A percentile compares a stretch with the other conserved stretches of the same genome.
These are phyloP conservation scores for Apiospora phragmitis DNA, from an alignment of 2,329 filamentous ascomycete species.

Conservation along the genomic window DNA sequence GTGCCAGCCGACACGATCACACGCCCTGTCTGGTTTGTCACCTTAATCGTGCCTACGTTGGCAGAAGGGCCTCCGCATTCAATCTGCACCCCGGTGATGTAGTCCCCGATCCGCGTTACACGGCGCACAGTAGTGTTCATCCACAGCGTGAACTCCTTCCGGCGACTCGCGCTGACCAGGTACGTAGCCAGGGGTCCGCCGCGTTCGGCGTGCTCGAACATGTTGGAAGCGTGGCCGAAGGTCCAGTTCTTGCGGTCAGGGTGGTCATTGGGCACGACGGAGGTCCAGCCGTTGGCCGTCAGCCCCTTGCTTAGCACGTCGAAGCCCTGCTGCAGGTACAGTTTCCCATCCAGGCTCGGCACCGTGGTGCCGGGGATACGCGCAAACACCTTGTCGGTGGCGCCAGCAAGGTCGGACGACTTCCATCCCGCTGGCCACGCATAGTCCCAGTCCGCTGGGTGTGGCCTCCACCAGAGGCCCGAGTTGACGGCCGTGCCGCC, in stretches of 20 bases:
- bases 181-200: conserved; percentile 73
- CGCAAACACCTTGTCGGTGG: conserved; percentile 63
- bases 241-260: conserved; percentile 66
- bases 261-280: conserved; percentile 59
- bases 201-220: conserved; percentile 66
- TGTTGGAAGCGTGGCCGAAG: conserved; percentile 65
- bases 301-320: conserved; percentile 62
- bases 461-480: conserved; percentile 68
- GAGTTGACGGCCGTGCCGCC: conserved; percentile 68
- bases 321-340: conserved; percentile 69
- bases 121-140: conserved; percentile 67
- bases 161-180: conserved; percentile 59
- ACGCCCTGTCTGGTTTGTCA: conserved; percentile 60
- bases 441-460: conserved; percentile 66
- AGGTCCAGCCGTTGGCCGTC: conserved; percentile 59
- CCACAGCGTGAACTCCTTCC: conserved; percentile 67
- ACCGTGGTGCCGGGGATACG: conserved; percentile 70
- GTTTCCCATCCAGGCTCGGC: conserved; percentile 65
- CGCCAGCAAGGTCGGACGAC: conserved; percentile 57
- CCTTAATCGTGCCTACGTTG: conserved; percentile 58
- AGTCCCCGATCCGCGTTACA: conserved; percentile 62
- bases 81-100: conserved; percentile 69
- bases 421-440: conserved; percentile 76
- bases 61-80: conserved; percentile 54
- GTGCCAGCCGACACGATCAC: conserved; percentile 69